Conservation (phyloP, 257 asterid species). For the Avicennia marina region DNA sequence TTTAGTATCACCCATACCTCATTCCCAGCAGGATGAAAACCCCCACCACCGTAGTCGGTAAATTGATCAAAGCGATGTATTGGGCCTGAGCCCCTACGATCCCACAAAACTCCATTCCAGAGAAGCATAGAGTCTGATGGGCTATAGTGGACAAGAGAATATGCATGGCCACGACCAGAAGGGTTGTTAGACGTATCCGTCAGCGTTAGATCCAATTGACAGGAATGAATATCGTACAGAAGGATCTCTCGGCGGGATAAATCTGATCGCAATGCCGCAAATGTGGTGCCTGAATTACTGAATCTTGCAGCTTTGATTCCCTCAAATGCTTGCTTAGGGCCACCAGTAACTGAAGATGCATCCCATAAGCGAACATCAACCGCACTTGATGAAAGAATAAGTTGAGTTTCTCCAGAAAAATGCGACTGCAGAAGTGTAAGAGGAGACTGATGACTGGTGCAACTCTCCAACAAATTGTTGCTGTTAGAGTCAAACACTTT, state of each 20-base stretch:
- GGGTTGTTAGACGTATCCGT: slow-evolving; percentile 51
- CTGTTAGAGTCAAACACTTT: slow-evolving; percentile 79
- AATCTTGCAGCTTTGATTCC: slow-evolving; percentile 84
- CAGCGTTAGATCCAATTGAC: slow-evolving; percentile 60
- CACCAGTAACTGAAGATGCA: slow-evolving; percentile 63
- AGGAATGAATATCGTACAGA: slow-evolving; percentile 64
- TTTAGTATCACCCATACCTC: slow-evolving; percentile 49
- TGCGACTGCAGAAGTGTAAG: slow-evolving; percentile 71
- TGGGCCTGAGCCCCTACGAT: slow-evolving; percentile 64
- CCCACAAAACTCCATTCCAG: slow-evolving; percentile 98
- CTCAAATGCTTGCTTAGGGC: slow-evolving; percentile 87
- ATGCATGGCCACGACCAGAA: slow-evolving; percentile 68
- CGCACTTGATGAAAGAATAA: slow-evolving; percentile 77
- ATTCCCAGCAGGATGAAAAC: slow-evolving; percentile 97
- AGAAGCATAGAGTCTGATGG: slow-evolving; percentile 80
- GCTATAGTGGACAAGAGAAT: slow-evolving; percentile 77
- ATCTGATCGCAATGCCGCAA: slow-evolving; percentile 75
- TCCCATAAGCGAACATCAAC: slow-evolving; percentile 91
- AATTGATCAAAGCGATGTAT: slow-evolving; percentile 86
- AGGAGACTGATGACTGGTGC: slow-evolving; percentile 79
- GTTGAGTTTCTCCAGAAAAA: slow-evolving; percentile 57
- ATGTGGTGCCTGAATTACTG: slow-evolving; percentile 66
- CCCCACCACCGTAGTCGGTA: slow-evolving; percentile 94
- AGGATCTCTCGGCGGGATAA: slow-evolving; percentile 77
- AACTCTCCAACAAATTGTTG: slow-evolving; percentile 66